phyloP scores from a whole-genome alignment of 2,329 filamentous ascomycete genomes.

The Immersiporthe knoxdaviesiana region DNA sequence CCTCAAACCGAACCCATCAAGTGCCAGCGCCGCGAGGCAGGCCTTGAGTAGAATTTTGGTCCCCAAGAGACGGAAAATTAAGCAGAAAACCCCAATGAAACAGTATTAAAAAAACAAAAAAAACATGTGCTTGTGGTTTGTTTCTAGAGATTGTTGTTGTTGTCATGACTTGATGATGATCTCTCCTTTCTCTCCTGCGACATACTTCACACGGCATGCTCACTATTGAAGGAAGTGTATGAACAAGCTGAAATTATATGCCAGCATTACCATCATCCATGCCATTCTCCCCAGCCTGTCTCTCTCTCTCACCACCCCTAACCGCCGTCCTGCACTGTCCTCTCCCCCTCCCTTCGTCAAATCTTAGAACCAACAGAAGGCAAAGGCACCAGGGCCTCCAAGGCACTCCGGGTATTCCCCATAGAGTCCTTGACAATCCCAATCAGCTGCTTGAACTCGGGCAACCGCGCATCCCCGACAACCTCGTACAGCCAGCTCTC shows the following conservation, averaged over 20 bases:
- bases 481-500: conserved; percentile 91
- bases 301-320: no score
- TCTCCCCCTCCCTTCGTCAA: conserved; percentile 32
- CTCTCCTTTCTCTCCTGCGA: background rate
- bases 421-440: conserved; percentile 78
- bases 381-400: conserved; percentile 67
- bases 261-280: no score
- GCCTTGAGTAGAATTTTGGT: conserved; percentile 3
- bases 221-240: background rate
- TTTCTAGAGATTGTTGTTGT: background rate
- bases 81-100: background rate
- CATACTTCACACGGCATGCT: background rate
- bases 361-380: conserved; percentile 49
- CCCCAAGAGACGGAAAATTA: background rate
- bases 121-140: background rate
- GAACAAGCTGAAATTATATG: no score
- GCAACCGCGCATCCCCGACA: conserved; percentile 77
- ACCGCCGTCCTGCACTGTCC: no score
- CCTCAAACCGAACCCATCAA: background rate
- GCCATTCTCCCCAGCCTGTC: no score
- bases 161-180: background rate
- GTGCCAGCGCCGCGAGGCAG: background rate
- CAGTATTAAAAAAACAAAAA: conserved; percentile 5
- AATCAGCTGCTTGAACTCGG: conserved; percentile 74
- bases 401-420: conserved; percentile 68